Percentiles rank a stretch among this genome's conserved stretches.
phyloP scores from a whole-genome alignment of 2,329 filamentous ascomycete genomes.

The Sclerotinia trifoliorum region DNA sequence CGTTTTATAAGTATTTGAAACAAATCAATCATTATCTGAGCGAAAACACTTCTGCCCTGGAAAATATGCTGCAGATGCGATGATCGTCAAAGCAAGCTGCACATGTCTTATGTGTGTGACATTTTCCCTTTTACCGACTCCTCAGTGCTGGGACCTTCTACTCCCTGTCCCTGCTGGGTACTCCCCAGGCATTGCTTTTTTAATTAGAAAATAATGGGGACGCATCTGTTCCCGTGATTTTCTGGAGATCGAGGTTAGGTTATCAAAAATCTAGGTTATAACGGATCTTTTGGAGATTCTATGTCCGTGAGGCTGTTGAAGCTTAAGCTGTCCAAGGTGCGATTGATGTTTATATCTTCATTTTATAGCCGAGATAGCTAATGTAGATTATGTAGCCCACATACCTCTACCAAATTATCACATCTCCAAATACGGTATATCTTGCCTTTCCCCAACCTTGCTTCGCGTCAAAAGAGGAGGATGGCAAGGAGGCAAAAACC shows the following conservation, averaged over 20 bases:
- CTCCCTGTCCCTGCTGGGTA: conserved; percentile 7
- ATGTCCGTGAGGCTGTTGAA: neutral
- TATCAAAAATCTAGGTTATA: neutral
- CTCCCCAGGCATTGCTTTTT: conserved; percentile 2
- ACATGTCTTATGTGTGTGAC: conserved; percentile 13
- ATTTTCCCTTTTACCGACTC: conserved; percentile 19
- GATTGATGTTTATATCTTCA: neutral
- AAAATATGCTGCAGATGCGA: conserved; percentile 11
- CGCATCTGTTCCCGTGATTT: conserved; percentile 21
- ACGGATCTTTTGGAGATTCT: neutral
- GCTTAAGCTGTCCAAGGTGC: neutral
- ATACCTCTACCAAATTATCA: neutral
- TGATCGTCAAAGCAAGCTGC: conserved; percentile 21
- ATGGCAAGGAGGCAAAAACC: neutral
- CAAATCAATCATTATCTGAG: neutral
- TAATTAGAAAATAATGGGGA: conserved; percentile 14
- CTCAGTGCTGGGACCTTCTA: conserved; percentile 20
- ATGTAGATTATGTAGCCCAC: neutral
- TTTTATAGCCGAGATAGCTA: no score
- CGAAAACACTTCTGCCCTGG: neutral
- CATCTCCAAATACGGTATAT: neutral
- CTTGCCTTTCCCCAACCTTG: neutral
- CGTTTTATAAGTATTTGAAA: neutral
- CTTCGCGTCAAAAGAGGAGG: neutral
- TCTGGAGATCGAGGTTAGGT: neutral